Evolutionary conservation across 2,329 filamentous ascomycete species (phyloP).

Genomic region (Phialophora tarda): DNA sequence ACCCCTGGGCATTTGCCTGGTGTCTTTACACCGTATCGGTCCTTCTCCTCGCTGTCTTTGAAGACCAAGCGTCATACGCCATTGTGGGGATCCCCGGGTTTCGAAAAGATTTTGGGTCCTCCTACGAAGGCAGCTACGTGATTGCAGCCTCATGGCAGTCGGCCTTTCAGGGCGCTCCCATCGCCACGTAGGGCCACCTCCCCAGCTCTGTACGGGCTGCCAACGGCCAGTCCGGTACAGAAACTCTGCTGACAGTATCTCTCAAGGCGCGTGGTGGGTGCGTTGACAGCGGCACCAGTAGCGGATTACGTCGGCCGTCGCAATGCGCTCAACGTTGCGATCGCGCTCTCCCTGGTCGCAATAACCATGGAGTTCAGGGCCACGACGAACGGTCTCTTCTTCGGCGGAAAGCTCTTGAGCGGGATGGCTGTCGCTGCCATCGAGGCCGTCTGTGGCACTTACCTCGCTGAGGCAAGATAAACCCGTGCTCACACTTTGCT

Average conservation of each 20-base stretch:
- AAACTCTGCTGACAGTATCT: background rate
- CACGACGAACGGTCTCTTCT: constrained; percentile 46
- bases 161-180: constrained; percentile 49
- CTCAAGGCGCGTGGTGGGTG: constrained; percentile 16
- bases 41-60: constrained; percentile 51
- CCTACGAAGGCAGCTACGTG: constrained; percentile 49
- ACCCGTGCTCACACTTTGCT: background rate
- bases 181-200: constrained; percentile 22
- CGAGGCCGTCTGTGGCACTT: constrained; percentile 50
- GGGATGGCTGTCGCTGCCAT: constrained; percentile 55
- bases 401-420: constrained; percentile 54
- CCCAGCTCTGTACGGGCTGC: background rate
- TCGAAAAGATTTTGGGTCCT: constrained; percentile 60
- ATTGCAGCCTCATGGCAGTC: constrained; percentile 58
- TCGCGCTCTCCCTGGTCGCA: constrained; percentile 39
- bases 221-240: background rate
- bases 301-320: constrained; percentile 52
- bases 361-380: constrained; percentile 46
- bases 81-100: constrained; percentile 65
- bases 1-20: constrained; percentile 22
- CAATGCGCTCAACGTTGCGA: constrained; percentile 31
- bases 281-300: constrained; percentile 37
- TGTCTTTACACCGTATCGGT: constrained; percentile 27
- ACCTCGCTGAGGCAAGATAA: constrained; percentile 46
- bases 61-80: constrained; percentile 67